A percentile compares a stretch with the other conserved stretches of the same genome.
Conservation (phyloP, 139 green algal genomes). For the Zygnema cylindricum region DNA sequence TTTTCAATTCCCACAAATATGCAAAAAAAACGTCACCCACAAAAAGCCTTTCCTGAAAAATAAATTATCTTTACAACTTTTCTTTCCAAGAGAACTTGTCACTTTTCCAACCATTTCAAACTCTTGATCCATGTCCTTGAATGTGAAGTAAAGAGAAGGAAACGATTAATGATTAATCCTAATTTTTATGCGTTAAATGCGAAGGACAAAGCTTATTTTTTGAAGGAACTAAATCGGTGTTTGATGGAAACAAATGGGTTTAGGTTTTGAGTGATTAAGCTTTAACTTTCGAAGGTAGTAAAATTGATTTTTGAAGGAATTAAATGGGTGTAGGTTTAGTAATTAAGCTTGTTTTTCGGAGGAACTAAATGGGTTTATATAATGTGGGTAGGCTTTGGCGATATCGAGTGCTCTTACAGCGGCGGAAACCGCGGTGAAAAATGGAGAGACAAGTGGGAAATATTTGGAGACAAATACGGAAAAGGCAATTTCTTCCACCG, state of each 20-base stretch:
- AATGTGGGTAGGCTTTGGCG: slow-evolving; percentile 46
- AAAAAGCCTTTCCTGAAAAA: too few relatives aligned
- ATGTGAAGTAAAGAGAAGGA: too few relatives aligned
- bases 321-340: background rate
- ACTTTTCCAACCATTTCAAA: background rate
- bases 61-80: background rate
- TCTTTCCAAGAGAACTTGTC: background rate
- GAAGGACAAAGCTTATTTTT: too few relatives aligned
- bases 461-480: background rate
- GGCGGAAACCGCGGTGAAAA: background rate
- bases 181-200: too few relatives aligned
- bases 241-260: slow-evolving; percentile 3
- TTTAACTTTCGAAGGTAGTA: too few relatives aligned
- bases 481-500: slow-evolving; percentile 64
- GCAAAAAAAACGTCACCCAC: background rate
- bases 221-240: too few relatives aligned
- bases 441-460: background rate
- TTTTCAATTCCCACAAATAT: background rate
- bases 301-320: background rate
- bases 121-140: too few relatives aligned
- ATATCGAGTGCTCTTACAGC: slow-evolving; percentile 56
- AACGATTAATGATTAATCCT: too few relatives aligned
- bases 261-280: too few relatives aligned
- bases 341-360: background rate
- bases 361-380: background rate